These are phyloP conservation scores for Stramenopiles sp. DNA, from an alignment of 352 stramenopile genomes.

Conservation along the genomic window DNA sequence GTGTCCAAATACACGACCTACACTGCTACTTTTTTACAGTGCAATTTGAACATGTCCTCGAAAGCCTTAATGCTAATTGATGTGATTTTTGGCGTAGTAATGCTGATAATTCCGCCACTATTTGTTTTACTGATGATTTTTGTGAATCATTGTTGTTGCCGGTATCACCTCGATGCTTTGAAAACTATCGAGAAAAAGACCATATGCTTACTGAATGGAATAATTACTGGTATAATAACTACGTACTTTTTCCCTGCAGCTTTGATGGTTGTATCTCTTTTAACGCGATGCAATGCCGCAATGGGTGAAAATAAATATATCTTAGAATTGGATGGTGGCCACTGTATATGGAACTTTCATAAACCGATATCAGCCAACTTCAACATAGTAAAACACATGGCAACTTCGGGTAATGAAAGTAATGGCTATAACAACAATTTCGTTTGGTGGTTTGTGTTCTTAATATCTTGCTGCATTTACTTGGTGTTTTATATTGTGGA, in stretches of 20 bases:
- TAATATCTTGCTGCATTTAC: not conserved
- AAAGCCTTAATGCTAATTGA: not conserved
- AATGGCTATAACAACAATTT: not conserved
- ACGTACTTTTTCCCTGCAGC: not conserved
- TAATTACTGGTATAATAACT: not conserved
- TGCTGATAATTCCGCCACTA: not conserved
- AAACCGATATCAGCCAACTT: not conserved
- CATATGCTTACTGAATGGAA: not conserved
- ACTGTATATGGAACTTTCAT: not conserved
- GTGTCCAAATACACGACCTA: not conserved
- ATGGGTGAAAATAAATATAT: not conserved
- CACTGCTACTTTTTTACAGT: not conserved
- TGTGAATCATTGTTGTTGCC: not conserved
- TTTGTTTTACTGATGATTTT: not conserved
- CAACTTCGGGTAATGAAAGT: not conserved
- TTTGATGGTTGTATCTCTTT: not conserved
- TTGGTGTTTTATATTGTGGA: not conserved
- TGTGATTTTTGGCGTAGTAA: not conserved
- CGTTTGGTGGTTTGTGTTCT: not conserved
- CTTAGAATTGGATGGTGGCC: not conserved
- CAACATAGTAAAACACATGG: not conserved
- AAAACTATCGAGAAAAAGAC: not conserved
- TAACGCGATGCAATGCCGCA: not conserved
- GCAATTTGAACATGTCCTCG: not conserved
- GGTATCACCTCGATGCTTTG: not conserved